Base-by-base conservation (phyloP, 129 eudicot genomes). In the Flaveria linearis region DNA sequence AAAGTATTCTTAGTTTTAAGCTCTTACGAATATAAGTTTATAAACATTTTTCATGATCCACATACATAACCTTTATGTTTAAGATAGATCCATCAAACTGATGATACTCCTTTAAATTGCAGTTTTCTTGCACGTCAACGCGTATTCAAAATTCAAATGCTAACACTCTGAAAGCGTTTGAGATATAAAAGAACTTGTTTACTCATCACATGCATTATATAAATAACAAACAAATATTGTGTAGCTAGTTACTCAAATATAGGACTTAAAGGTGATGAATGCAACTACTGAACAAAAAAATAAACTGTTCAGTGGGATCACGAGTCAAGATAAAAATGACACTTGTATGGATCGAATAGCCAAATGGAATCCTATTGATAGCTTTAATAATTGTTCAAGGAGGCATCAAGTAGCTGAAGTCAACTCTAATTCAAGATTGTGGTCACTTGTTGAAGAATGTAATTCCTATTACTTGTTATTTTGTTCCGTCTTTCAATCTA, bases 351-450 rank as follows among this genome's bases (percentile, higher is more conserved):
- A 36, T 18, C n/a, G 70, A 20, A 5, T 46, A 26, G 33, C 79
- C 61, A 1, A 62, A 47, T 70, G 45, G 61, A 55, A 7, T 23
- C 25, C 26, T n/a, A 9, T 2, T 18, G 11, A 55, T n/a, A 55
- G 18, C 25, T 55, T 2, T 17, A 55, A 2, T 62, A 13, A 17
- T 65, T 12, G 65, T 76, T 50, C 22, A 63, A 70, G 42, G 53
- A 70, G 65, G 77, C 64, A 63, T 61, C 64, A 62, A 14, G 43
- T 78, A 50, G 66, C 23, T 26, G 74, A 69, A 42, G 83, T 72
- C 74, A 64, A 72, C 68, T 63, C 68, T 65, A 51, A 64, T 23
- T 53, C 81, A 68, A 23, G 36, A 68, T 56, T 56, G 63, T 68
- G 69, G 60, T 20, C 41, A 49, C 39, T 9, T 53, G 13, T 64